A percentile compares a stretch with the other conserved stretches of the same genome.
Evolutionary conservation across 1,139 yeast genomes (phyloP).

Genomic region (Yamadazyma songkhlaensis): DNA sequence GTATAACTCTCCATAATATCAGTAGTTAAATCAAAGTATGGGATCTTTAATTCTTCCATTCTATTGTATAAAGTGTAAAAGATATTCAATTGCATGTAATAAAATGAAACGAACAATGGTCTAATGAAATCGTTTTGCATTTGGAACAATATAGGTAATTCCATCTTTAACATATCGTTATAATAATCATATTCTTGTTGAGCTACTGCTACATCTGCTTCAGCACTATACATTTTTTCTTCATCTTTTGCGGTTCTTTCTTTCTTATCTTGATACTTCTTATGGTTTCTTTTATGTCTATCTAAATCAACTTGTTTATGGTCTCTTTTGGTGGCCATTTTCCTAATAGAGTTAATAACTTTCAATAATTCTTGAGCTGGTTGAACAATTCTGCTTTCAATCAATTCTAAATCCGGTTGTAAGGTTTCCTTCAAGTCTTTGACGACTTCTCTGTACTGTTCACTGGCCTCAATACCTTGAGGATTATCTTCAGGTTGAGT

Average conservation of each 20-base stretch:
- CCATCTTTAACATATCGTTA: constrained; percentile 89
- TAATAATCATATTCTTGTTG: constrained; percentile 95
- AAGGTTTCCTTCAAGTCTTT: constrained; percentile 79
- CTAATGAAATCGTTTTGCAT: constrained; percentile 89
- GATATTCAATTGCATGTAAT: constrained; percentile 96
- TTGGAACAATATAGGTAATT: constrained; percentile 80
- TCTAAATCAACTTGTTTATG: constrained; percentile 95
- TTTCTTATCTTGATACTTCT: constrained; percentile 75
- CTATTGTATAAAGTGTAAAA: constrained; percentile 87
- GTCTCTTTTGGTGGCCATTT: constrained; percentile 92
- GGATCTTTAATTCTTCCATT: constrained; percentile 95
- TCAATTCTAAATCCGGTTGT: constrained; percentile 90
- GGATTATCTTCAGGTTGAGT: constrained; percentile 90
- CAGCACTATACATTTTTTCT: constrained; percentile 82
- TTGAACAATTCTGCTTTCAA: constrained; percentile 81
- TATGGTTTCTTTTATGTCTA: constrained; percentile 67
- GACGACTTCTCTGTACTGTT: constrained; percentile 85
- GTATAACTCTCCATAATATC: constrained; percentile 81
- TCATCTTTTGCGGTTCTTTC: constrained; percentile 87
- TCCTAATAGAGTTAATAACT: constrained; percentile 78
- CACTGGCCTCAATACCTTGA: constrained; percentile 92
- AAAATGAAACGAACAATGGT: constrained; percentile 90
- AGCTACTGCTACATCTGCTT: constrained; percentile 86
- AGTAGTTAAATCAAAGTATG: constrained; percentile 82
- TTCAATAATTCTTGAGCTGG: constrained; percentile 91